phyloP scores from a whole-genome alignment of 2,329 filamentous ascomycete genomes.

The Ophiosphaerella herpotricha region DNA sequence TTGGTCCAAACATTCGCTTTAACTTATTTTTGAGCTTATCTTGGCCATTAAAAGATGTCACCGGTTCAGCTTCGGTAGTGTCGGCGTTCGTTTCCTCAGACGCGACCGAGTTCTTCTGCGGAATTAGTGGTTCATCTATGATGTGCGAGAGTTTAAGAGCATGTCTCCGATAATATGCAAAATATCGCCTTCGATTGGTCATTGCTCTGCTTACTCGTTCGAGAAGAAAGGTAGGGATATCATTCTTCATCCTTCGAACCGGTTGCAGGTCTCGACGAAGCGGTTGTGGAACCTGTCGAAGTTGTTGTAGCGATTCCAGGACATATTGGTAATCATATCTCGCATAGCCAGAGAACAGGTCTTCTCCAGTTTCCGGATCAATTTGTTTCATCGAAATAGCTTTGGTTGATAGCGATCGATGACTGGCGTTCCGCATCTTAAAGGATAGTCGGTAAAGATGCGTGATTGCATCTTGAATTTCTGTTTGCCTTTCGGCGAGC shows the following conservation, averaged over 20 bases:
- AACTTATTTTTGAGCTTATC: neutral
- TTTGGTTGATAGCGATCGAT: conserved; percentile 1
- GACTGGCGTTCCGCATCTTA: conserved; percentile 3
- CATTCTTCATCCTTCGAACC: neutral
- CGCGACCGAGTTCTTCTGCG: neutral
- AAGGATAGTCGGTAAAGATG: conserved; percentile 7
- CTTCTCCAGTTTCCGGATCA: conserved; percentile 2
- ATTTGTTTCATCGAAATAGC: neutral
- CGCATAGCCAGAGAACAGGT: conserved; percentile 3
- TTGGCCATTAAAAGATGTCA: neutral
- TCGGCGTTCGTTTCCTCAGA: neutral
- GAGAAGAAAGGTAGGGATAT: conserved; percentile 1
- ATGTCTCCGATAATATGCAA: conserved; percentile 5
- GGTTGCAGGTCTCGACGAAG: neutral
- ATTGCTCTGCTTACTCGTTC: conserved; percentile 1
- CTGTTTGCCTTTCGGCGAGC: neutral
- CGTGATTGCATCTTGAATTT: neutral
- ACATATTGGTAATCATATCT: conserved; percentile 2
- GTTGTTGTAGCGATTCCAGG: neutral
- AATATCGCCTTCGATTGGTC: conserved; percentile 1
- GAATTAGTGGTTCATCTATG: too few relatives aligned
- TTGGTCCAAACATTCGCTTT: neutral
- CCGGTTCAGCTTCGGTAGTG: neutral
- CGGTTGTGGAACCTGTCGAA: neutral
- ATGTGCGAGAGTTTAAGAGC: conserved; percentile 1